Conservation (phyloP, 2,329 filamentous ascomycete species). For the Camillea tinctor region DNA sequence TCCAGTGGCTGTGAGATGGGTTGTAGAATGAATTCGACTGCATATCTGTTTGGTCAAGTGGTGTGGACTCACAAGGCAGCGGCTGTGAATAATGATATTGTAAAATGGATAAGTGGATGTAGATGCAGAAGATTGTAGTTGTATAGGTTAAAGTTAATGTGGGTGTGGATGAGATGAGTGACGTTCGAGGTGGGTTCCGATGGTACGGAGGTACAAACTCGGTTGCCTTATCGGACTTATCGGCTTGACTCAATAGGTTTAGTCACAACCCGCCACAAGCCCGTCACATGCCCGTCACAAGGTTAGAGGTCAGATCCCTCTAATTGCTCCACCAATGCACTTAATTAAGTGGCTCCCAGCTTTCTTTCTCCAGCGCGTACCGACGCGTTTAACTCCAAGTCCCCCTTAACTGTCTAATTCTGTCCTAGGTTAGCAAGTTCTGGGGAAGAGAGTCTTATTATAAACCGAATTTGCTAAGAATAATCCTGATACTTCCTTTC, state of each 20-base stretch:
- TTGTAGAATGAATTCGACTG: not conserved
- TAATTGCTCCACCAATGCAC: no score
- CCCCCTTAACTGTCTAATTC: no score
- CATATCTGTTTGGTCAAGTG: not conserved
- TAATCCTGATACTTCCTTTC: not conserved
- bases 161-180: slow-evolving; percentile 4
- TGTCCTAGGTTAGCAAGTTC: no score
- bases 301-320: no score
- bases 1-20: not conserved
- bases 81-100: not conserved
- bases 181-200: slow-evolving; percentile 17
- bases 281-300: no score
- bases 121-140: no score
- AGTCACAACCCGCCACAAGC: not conserved
- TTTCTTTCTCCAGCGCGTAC: slow-evolving; percentile 20
- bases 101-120: not conserved
- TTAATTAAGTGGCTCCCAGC: not conserved
- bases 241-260: slow-evolving; percentile 6
- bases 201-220: slow-evolving; percentile 13
- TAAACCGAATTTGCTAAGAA: not conserved
- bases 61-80: not conserved
- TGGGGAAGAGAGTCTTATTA: no score
- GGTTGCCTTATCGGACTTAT: slow-evolving; percentile 21
- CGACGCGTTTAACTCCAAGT: slow-evolving; percentile 17
- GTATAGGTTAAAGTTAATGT: no score